Conservation (phyloP, 2,329 filamentous ascomycete species). For the Blastomyces silverae region DNA sequence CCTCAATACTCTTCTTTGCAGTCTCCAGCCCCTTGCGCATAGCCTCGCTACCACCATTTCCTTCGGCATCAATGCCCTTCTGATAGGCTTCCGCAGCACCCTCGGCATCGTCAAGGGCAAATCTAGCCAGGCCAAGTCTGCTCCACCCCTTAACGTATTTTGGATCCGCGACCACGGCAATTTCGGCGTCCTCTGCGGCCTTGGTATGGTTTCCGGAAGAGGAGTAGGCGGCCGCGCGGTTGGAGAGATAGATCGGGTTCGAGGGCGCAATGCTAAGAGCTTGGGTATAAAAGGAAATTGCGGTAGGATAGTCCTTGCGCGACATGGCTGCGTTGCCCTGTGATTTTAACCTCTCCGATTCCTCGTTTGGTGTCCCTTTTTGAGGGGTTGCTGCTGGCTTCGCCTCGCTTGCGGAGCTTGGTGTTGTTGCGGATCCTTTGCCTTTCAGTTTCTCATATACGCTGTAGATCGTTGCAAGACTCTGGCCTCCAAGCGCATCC, state of each 20-base stretch:
- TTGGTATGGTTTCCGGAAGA: conserved; percentile 76
- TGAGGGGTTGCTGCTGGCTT: conserved; percentile 33
- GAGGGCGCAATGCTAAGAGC: conserved; percentile 72
- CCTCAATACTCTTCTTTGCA: conserved; percentile 77
- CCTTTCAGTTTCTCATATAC: conserved; percentile 93
- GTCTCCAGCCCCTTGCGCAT: conserved; percentile 98
- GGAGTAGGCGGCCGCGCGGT: conserved; percentile 89
- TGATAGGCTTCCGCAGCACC: conserved; percentile 93
- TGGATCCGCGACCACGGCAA: conserved; percentile 80
- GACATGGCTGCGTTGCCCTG: conserved; percentile 94
- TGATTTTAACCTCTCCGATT: conserved; percentile 82
- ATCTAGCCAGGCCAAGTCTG: conserved; percentile 80
- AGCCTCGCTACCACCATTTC: conserved; percentile 86
- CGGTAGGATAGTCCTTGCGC: conserved; percentile 75
- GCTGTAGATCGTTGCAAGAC: conserved; percentile 81
- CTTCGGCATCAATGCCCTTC: conserved; percentile 88
- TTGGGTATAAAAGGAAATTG: conserved; percentile 81
- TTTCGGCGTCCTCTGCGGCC: conserved; percentile 80
- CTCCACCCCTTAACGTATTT: conserved; percentile 98
- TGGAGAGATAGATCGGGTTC: conserved; percentile 95
- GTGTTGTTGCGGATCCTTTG: conserved; percentile 45
- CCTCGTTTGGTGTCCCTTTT: conserved; percentile 29
- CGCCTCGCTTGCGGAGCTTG: conserved; percentile 37
- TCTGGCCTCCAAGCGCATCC: conserved; percentile 76
- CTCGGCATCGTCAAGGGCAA: conserved; percentile 82